These are phyloP conservation scores for Boletus rubescentipes DNA, from an alignment of 768 basidiomycete species.

Conservation along the genomic window DNA sequence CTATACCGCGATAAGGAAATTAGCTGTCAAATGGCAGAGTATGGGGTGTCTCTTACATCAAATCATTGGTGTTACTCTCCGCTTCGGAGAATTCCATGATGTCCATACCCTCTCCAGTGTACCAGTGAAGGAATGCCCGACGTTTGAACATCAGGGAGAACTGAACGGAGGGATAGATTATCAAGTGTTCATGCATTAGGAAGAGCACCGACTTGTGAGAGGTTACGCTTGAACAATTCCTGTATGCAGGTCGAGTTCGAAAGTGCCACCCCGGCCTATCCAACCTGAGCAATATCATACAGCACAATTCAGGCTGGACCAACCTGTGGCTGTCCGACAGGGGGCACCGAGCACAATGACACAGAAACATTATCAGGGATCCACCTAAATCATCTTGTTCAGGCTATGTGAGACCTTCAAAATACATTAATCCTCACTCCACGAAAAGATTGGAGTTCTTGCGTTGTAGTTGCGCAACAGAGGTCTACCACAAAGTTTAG, in stretches of 20 bases:
- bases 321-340: slow-evolving; percentile 74
- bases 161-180: slow-evolving; percentile 24
- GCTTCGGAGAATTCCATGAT: slow-evolving; percentile 80
- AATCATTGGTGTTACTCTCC: slow-evolving; percentile 76
- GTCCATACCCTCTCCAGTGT: slow-evolving; percentile 91
- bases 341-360: slow-evolving; percentile 78
- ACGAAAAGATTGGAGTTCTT: slow-evolving; percentile 78
- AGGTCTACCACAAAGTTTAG: slow-evolving; percentile 44
- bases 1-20: slow-evolving; percentile 37
- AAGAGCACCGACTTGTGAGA: slow-evolving; percentile 47
- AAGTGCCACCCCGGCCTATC: slow-evolving; percentile 65
- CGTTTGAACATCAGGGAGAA: slow-evolving; percentile 83
- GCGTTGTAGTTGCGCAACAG: slow-evolving; percentile 70
- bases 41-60: slow-evolving; percentile 57
- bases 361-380: slow-evolving; percentile 90
- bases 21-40: slow-evolving; percentile 1
- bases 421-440: slow-evolving; percentile 49
- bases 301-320: slow-evolving; percentile 13
- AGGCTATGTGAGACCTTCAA: background rate
- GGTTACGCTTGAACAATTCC: slow-evolving; percentile 77
- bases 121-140: slow-evolving; percentile 88
- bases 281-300: slow-evolving; percentile 10
- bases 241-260: slow-evolving; percentile 83
- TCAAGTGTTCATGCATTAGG: background rate
- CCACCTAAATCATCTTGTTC: slow-evolving; percentile 51